Evolutionary conservation across 2,329 filamentous ascomycete genomes (phyloP), one percentile per base, ranked within the genome.

Genomic region (Epichloe amarillans): DNA sequence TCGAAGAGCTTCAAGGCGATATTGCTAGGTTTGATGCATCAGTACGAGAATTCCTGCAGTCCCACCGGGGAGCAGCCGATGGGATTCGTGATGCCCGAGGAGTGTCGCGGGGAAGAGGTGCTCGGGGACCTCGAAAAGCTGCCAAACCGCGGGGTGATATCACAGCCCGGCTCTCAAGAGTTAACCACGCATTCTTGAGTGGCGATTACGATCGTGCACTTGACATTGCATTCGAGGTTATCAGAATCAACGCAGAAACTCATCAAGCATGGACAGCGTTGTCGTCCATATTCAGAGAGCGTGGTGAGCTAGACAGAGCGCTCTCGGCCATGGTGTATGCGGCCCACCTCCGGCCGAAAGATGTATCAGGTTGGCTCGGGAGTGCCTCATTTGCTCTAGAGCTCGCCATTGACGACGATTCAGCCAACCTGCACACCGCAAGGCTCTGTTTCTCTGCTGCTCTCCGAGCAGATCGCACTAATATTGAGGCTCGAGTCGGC

Each of bases 71-170:
- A 48, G 57, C 60, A 17, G 46, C 51, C 38, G 56, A 58, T 17
- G 48, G 54, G 7, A 51, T 57, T 4, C 52, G 52, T 17, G 52
- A 56, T 4, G 35, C 30, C 17, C 58, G 60, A 12, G 56, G 61
- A 38, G 56, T 53, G 5, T 40, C 50, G 21, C 60, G 61, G 26
- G 61, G 60, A 17, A 59, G 60, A 50, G 60, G 68, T 30, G 52
- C 62, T 44, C 64, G 70, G 14, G 76, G 76, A 6, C 76, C 75
- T 26, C 70, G 77, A 17, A 80, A 82, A 61, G 76, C 80, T 23
- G 81, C 79, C 8, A 83, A 86, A 61, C 83, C 82, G 15, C 79
- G 82, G 43, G 80, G 76, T 40, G 82, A 88, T 57, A 86, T 89
- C 63, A 87, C 83, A 59, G 72, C 77, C 40, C 72, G 83, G 41